A percentile compares a stretch with the other conserved stretches of the same genome.
These are phyloP conservation scores for Cardamine resedifolia DNA, from an alignment of 345 rosid genomes.

Conservation along the genomic window DNA sequence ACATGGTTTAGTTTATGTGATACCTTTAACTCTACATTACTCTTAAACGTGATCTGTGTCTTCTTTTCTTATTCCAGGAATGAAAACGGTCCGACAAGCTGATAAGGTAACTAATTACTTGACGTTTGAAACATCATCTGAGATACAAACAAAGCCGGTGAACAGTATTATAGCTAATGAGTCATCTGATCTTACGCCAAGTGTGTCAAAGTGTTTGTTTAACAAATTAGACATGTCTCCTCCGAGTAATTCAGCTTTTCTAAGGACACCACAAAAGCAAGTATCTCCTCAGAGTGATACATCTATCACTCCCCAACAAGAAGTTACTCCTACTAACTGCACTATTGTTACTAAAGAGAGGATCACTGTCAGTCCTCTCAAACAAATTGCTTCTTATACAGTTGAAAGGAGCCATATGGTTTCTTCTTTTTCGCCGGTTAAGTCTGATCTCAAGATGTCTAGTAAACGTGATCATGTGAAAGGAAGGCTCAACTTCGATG, in stretches of 20 bases:
- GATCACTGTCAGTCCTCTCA: slow-evolving; percentile 71
- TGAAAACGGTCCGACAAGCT: slow-evolving; percentile 11
- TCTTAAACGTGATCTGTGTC: background rate
- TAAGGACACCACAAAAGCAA: slow-evolving; percentile 61
- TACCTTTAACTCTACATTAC: background rate
- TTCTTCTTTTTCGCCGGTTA: slow-evolving; percentile 72
- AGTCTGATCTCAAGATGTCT: slow-evolving; percentile 38
- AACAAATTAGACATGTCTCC: slow-evolving; percentile 45
- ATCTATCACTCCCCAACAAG: slow-evolving; percentile 44
- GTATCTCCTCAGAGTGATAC: slow-evolving; percentile 37
- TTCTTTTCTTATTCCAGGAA: slow-evolving; percentile 3
- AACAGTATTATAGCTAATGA: slow-evolving; percentile 20
- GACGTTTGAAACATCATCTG: slow-evolving; percentile 33
- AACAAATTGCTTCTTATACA: slow-evolving; percentile 56
- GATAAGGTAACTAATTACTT: slow-evolving; percentile 32
- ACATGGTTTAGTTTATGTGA: background rate
- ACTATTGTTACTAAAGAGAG: slow-evolving; percentile 69
- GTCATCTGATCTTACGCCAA: slow-evolving; percentile 39
- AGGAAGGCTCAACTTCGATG: slow-evolving; percentile 87
- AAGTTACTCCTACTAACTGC: slow-evolving; percentile 59
- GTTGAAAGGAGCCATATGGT: slow-evolving; percentile 70
- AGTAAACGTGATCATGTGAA: slow-evolving; percentile 71
- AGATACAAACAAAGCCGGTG: slow-evolving; percentile 33
- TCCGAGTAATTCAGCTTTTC: slow-evolving; percentile 50
- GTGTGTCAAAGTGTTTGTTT: slow-evolving; percentile 76